Evolutionary conservation across 2,329 filamentous ascomycete species (phyloP).

Genomic region (Colletotrichum ledebouriae): DNA sequence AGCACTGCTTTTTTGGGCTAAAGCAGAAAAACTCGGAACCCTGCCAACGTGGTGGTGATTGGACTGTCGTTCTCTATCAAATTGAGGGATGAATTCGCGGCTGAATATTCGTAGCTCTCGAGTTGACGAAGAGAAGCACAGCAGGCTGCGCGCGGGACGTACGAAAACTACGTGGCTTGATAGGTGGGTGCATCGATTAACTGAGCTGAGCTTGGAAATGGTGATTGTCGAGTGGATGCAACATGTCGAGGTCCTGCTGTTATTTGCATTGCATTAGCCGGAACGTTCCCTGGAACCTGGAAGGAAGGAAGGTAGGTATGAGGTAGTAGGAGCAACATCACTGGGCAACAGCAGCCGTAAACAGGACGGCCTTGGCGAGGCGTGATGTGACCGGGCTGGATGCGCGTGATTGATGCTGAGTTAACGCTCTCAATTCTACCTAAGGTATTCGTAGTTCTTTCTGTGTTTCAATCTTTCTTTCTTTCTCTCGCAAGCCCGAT

Average conservation of each 20-base stretch:
- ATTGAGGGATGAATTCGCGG: background rate
- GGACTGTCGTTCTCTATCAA: background rate
- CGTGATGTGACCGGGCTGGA: constrained; percentile 14
- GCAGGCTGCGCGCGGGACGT: too few relatives aligned
- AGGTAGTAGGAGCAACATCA: too few relatives aligned
- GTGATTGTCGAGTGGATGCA: constrained; percentile 1
- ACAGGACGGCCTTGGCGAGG: constrained; percentile 4
- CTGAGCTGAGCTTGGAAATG: background rate
- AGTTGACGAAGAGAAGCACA: too few relatives aligned
- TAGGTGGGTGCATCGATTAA: too few relatives aligned
- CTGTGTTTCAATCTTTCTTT: too few relatives aligned
- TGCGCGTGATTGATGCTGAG: background rate
- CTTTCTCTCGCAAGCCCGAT: constrained; percentile 14
- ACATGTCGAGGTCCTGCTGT: constrained; percentile 32
- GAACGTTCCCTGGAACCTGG: constrained; percentile 30
- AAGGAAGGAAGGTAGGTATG: background rate
- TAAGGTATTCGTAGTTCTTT: too few relatives aligned
- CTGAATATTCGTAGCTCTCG: too few relatives aligned
- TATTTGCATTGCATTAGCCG: constrained; percentile 43
- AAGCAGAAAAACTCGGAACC: too few relatives aligned
- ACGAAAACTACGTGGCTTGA: too few relatives aligned
- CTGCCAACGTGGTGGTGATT: background rate
- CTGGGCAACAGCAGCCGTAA: too few relatives aligned
- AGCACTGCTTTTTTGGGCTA: too few relatives aligned
- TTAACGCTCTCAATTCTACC: background rate